Evolutionary conservation across 805 yeast species (phyloP).

Genomic region (Spathaspora boniae): DNA sequence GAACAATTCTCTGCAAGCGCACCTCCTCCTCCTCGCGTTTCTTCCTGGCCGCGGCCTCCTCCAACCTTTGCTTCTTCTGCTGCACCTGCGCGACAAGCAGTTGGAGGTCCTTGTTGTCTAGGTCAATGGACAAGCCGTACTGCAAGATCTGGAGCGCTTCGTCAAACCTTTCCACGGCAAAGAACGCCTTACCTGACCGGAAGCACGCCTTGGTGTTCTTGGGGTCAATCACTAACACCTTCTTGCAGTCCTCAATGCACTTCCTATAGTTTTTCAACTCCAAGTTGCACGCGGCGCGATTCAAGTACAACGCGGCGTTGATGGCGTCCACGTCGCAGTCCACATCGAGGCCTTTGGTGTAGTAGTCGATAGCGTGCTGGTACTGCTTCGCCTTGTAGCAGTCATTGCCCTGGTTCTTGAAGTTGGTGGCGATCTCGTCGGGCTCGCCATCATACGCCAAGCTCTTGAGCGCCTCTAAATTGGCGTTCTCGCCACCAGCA

Average conservation of each 20-base stretch:
- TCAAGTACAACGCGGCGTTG: slow-evolving; percentile 62
- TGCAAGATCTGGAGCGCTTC: slow-evolving; percentile 68
- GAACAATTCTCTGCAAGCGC: slow-evolving; percentile 38
- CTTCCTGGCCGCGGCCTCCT: slow-evolving; percentile 26
- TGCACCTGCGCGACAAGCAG: slow-evolving; percentile 41
- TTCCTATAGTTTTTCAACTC: slow-evolving; percentile 81
- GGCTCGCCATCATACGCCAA: slow-evolving; percentile 96
- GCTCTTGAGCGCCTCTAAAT: slow-evolving; percentile 85
- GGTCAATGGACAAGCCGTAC: slow-evolving; percentile 63
- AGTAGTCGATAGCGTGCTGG: slow-evolving; percentile 71
- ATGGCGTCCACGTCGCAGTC: slow-evolving; percentile 54
- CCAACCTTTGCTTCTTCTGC: slow-evolving; percentile 31
- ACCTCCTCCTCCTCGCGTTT: slow-evolving; percentile 39
- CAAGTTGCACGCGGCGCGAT: slow-evolving; percentile 89
- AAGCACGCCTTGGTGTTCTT: slow-evolving; percentile 78
- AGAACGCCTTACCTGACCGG: slow-evolving; percentile 80
- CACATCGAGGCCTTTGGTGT: slow-evolving; percentile 75
- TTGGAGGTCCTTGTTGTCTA: slow-evolving; percentile 54
- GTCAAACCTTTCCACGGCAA: slow-evolving; percentile 59
- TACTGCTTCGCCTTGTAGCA: slow-evolving; percentile 69
- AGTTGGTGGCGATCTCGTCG: slow-evolving; percentile 82
- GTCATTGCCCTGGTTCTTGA: slow-evolving; percentile 92
- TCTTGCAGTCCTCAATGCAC: slow-evolving; percentile 82
- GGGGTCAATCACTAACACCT: slow-evolving; percentile 62
- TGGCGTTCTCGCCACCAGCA: slow-evolving; percentile 68